phyloP scores from a whole-genome alignment of 768 basidiomycete species.

The Tephrocybe sp. region DNA sequence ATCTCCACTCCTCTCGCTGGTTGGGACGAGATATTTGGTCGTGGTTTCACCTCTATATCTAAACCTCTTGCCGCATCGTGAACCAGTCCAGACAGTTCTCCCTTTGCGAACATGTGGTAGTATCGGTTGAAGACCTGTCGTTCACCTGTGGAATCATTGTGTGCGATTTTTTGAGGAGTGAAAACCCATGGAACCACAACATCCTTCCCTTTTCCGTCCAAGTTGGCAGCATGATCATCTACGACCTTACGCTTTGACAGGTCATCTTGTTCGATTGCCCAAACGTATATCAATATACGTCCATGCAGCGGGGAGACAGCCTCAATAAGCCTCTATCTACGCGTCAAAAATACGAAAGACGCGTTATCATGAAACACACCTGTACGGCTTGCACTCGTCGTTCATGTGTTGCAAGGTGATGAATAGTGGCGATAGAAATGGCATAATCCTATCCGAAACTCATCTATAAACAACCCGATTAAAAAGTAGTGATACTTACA shows the following conservation, averaged over 20 bases:
- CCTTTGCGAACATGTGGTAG: conserved; percentile 91
- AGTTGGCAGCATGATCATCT: conserved; percentile 19
- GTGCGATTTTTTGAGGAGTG: conserved; percentile 29
- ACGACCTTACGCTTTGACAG: conserved; percentile 73
- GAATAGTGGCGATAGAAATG: conserved; percentile 96
- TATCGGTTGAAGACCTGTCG: conserved; percentile 76
- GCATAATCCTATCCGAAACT: conserved; percentile 72
- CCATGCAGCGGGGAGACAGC: conserved; percentile 68
- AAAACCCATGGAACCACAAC: conserved; percentile 91
- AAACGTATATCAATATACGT: conserved; percentile 89
- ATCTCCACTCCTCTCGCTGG: conserved; percentile 54
- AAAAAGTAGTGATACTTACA: conserved; percentile 38
- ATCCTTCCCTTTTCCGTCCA: conserved; percentile 54
- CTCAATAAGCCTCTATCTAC: conserved; percentile 54
- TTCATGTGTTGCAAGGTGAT: conserved; percentile 83
- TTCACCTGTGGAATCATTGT: conserved; percentile 14
- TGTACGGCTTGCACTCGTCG: conserved; percentile 73
- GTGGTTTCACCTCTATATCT: conserved; percentile 47
- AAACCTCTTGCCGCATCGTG: conserved; percentile 58
- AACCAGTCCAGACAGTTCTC: conserved; percentile 70
- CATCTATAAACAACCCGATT: background rate
- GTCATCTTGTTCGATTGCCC: conserved; percentile 93
- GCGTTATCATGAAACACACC: conserved; percentile 37
- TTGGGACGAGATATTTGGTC: conserved; percentile 17
- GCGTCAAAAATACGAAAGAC: background rate